Percentiles rank a stretch among this genome's conserved stretches.
Evolutionary conservation across 371 early-diverging fungal genomes (phyloP).

Genomic region (Amoeboaphelidium protococcarum): DNA sequence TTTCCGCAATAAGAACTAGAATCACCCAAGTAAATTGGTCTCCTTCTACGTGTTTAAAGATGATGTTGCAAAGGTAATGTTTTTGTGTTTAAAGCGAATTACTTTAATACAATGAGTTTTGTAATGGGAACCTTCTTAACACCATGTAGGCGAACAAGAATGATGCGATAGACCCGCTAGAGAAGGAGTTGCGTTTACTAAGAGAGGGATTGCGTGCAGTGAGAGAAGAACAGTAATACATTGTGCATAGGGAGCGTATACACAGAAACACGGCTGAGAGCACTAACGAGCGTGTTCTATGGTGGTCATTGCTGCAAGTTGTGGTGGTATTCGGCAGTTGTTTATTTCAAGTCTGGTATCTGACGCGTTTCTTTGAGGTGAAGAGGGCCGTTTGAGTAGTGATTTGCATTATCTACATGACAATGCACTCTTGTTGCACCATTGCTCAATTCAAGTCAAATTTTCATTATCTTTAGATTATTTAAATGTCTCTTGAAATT

Average conservation of each 20-base stretch:
- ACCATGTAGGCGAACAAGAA: neutral
- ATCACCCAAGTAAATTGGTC: neutral
- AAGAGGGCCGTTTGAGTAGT: slow-evolving; percentile 43
- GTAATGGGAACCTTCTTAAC: too few relatives aligned
- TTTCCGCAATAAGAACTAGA: neutral
- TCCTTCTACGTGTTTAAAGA: neutral
- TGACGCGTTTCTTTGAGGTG: slow-evolving; percentile 47
- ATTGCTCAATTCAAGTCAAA: too few relatives aligned
- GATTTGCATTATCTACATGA: too few relatives aligned
- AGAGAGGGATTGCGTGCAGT: slow-evolving; percentile 30
- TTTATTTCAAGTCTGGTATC: slow-evolving; percentile 36
- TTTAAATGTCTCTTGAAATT: too few relatives aligned
- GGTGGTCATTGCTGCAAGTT: slow-evolving; percentile 45
- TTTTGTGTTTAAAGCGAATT: too few relatives aligned
- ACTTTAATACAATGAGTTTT: too few relatives aligned
- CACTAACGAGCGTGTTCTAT: slow-evolving; percentile 42
- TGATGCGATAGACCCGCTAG: neutral
- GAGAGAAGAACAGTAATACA: slow-evolving; percentile 42
- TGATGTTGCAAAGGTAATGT: neutral
- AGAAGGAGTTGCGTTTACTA: slow-evolving; percentile 19
- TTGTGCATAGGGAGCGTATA: slow-evolving; percentile 30
- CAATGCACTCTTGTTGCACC: too few relatives aligned
- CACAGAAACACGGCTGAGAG: slow-evolving; percentile 44
- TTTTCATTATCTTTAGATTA: too few relatives aligned
- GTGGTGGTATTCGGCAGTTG: slow-evolving; percentile 29